These are phyloP conservation scores for Botrytis porri DNA, from an alignment of 2,329 filamentous ascomycete species.

Conservation along the genomic window DNA sequence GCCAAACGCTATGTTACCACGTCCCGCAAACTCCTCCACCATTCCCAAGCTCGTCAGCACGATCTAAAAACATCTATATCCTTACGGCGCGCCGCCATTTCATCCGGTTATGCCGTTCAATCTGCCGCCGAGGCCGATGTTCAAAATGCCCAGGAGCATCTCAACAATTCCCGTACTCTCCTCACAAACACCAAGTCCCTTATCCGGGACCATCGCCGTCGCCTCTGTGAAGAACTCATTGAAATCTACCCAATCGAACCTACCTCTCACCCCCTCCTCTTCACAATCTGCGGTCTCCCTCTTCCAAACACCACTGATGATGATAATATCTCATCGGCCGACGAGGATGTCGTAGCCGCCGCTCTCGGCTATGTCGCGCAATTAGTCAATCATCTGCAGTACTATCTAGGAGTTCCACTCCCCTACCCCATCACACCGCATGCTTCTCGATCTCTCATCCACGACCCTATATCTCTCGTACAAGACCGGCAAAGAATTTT, in stretches of 20 bases:
- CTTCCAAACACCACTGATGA: conserved; percentile 79
- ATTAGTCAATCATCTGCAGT: conserved; percentile 71
- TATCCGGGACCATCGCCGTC: conserved; percentile 80
- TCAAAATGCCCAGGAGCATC: conserved; percentile 55
- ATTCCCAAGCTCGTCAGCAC: conserved; percentile 59
- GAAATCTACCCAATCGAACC: conserved; percentile 79
- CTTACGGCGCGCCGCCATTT: conserved; percentile 65
- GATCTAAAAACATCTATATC: conserved; percentile 66
- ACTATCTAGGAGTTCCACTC: conserved; percentile 74
- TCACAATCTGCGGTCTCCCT: conserved; percentile 75
- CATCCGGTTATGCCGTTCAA: conserved; percentile 58
- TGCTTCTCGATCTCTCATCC: conserved; percentile 71
- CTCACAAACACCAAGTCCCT: conserved; percentile 58
- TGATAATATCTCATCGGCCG: conserved; percentile 44
- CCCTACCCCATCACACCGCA: conserved; percentile 75
- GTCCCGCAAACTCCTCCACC: conserved; percentile 64
- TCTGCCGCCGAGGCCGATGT: conserved; percentile 59
- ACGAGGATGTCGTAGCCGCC: conserved; percentile 73
- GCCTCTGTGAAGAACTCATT: conserved; percentile 80
- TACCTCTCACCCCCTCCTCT: conserved; percentile 62
- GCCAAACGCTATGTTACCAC: conserved; percentile 55
- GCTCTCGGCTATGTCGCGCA: conserved; percentile 79
- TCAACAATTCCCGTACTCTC: conserved; percentile 54
- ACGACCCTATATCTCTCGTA: conserved; percentile 67
- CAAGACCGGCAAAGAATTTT: conserved; percentile 59